Evolutionary conservation across 345 rosid species (phyloP).

Genomic region (Citropsis articulata): DNA sequence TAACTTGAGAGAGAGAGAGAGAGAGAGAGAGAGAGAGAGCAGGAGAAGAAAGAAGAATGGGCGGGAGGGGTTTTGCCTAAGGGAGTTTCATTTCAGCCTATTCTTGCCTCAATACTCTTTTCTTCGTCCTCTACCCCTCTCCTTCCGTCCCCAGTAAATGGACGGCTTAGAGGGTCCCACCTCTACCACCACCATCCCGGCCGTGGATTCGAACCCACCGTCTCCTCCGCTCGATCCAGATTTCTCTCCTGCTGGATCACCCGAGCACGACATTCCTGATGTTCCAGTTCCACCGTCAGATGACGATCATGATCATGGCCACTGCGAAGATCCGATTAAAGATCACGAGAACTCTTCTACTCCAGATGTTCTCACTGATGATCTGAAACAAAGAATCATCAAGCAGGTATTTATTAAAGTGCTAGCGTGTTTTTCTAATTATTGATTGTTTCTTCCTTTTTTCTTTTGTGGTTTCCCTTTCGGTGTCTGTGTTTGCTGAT

Average conservation of each 20-base stretch:
- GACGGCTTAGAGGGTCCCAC: slow-evolving; percentile 28
- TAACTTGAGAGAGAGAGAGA: neutral
- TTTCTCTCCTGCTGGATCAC: slow-evolving; percentile 31
- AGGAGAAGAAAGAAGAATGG: slow-evolving; percentile 10
- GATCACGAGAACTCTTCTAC: slow-evolving; percentile 24
- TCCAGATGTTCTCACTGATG: slow-evolving; percentile 36
- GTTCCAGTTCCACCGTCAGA: slow-evolving; percentile 35
- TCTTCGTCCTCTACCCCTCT: slow-evolving; percentile 7
- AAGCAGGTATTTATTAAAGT: slow-evolving; percentile 46
- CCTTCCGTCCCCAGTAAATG: slow-evolving; percentile 18
- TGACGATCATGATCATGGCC: slow-evolving; percentile 33
- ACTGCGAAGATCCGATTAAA: slow-evolving; percentile 31
- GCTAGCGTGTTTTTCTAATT: neutral
- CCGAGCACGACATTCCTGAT: slow-evolving; percentile 22
- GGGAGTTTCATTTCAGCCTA: neutral
- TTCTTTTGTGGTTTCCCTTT: neutral
- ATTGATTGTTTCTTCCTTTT: neutral
- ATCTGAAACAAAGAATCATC: slow-evolving; percentile 60
- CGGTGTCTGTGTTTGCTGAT: neutral
- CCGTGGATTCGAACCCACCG: slow-evolving; percentile 5
- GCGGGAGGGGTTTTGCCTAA: slow-evolving; percentile 8
- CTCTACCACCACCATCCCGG: slow-evolving; percentile 11
- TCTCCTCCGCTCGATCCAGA: slow-evolving; percentile 29
- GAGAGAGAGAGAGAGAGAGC: neutral
- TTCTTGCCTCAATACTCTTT: neutral